Base-by-base conservation (phyloP, 2,329 filamentous ascomycete species). In the Phialophora chinensis region DNA sequence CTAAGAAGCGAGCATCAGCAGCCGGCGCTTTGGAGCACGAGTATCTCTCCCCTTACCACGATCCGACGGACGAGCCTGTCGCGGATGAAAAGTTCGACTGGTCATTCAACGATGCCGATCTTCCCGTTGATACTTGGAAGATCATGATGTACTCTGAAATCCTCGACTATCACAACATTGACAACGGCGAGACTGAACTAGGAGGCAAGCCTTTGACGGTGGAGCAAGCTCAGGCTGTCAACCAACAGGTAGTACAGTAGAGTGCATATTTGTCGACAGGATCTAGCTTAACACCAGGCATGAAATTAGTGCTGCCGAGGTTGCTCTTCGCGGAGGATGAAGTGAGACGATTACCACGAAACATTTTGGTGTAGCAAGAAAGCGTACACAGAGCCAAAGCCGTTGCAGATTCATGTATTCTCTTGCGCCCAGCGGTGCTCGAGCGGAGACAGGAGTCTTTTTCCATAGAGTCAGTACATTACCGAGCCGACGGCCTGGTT, bases 141-240 rank as follows among this genome's bases (percentile, higher is more conserved):
- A 97, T 99, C 78, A 99, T 98, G 95, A 99, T 99, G 95, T 98
- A 98, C 84, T 97, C 93, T 60, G 94, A 98, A 80, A 98, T 99
- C 74, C 90, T 98, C 74, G 93, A 98, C 80, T 98, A 97, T 81
- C 95, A 98, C 82, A 97, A 98, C 76, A 90, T 97, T 70, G 93
- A 96, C 72, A 76, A 74, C 52, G 69, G 69, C 50, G 71, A 71
- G 49, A 72, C 73, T 42, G 69, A 71, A 55, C 67, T 73, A 57
- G 72, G 64, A 42, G 68, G 61, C 38, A 69, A 65, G 53, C 69
- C 63, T 29, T 62, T 72, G 47, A 70, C 71, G 25, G 67, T 72
- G 38, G 71, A 72, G 52, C 69, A 72, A 58, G 69, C 71, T 29
- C 68, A 71, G 57, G 71, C 69, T n/a, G 65, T 71, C 25, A 72